Percentiles rank a stretch among this genome's conserved stretches.
These are phyloP conservation scores for Nadsonia commutata DNA, from an alignment of 1,139 yeast species.

Conservation along the genomic window DNA sequence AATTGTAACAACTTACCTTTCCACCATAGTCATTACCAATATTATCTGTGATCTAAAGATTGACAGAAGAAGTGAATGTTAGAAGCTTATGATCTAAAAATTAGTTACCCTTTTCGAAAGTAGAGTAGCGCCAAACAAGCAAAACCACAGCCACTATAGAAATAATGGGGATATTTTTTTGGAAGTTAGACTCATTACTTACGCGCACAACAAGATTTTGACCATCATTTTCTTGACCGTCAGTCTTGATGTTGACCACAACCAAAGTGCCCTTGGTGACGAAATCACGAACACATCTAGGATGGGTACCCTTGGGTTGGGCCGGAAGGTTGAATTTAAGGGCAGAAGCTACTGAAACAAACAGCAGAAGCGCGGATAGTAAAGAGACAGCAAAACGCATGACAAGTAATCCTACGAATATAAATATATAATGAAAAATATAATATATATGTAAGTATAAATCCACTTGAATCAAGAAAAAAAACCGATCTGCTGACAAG, in stretches of 20 bases:
- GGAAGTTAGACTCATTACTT: conserved; percentile 2
- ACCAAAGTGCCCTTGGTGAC: conserved; percentile 36
- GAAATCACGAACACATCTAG: conserved; percentile 6
- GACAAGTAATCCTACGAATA: too few relatives aligned
- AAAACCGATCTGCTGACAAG: too few relatives aligned
- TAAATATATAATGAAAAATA: too few relatives aligned
- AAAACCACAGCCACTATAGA: too few relatives aligned
- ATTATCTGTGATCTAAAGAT: conserved; percentile 20
- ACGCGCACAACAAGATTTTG: conserved; percentile 46
- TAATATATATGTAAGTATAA: too few relatives aligned
- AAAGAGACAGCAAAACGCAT: not conserved
- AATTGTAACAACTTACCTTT: conserved; percentile 9
- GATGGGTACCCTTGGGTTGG: conserved; percentile 5
- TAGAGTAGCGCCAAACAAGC: too few relatives aligned
- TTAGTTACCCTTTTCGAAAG: too few relatives aligned
- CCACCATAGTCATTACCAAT: conserved; percentile 27
- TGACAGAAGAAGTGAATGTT: too few relatives aligned
- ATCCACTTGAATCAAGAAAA: too few relatives aligned
- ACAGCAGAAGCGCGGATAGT: not conserved
- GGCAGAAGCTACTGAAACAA: not conserved
- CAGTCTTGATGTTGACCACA: conserved; percentile 59
- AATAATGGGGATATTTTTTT: too few relatives aligned
- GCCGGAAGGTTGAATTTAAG: conserved; percentile 6
- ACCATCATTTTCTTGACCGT: conserved; percentile 73
- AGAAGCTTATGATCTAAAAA: too few relatives aligned